Base-by-base conservation (phyloP, 805 yeast genomes). In the Myxozyma sirexii region DNA sequence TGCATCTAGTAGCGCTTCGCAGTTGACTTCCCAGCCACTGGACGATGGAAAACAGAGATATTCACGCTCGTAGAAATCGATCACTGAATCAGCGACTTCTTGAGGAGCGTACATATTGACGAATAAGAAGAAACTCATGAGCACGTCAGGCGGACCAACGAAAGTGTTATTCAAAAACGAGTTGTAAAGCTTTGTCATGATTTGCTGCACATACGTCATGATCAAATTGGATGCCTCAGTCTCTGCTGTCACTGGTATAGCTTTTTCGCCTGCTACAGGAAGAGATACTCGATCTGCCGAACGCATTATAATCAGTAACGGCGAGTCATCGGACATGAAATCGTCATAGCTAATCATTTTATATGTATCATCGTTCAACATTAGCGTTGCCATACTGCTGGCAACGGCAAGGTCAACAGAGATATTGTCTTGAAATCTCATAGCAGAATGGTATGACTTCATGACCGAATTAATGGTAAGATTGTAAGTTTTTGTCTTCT, bases 21-120 rank as follows among this genome's bases (percentile, higher is more conserved):
- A 73, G 62, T 82, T 81, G 1, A 72, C 76, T 48, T 73, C 72
- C 88, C 91, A 86, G 7, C 76, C 70, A 0, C 79, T 74, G 31
- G 80, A 72, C 4, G 84, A 69, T 10, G 84, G 81, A 1, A 84
- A 77, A 67, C 92, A 86, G 31, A 79, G 68, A 54, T 80, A 78
- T 54, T 82, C 81, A 12, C 76, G 74, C 3, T 74, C 72, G 68
- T 82, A 85, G 64, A 74, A 79, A 2, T 75, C 71, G 27, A 87
- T 69, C 2, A 87, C 78, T 53, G 75, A 77, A 4, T 71, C 64
- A n/a, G 80, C 76, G 10, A 74, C 73, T 2, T 70, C 72, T 0
- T 74, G 72, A 10, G 78, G 72, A 27, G 83, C 63, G 51, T 70
- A 70, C 2, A 70, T 71, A 17, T 79, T 65, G 64, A 79, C 69